Base-by-base conservation (phyloP, 352 stramenopile genomes). In the Phytophthora palmivora region DNA sequence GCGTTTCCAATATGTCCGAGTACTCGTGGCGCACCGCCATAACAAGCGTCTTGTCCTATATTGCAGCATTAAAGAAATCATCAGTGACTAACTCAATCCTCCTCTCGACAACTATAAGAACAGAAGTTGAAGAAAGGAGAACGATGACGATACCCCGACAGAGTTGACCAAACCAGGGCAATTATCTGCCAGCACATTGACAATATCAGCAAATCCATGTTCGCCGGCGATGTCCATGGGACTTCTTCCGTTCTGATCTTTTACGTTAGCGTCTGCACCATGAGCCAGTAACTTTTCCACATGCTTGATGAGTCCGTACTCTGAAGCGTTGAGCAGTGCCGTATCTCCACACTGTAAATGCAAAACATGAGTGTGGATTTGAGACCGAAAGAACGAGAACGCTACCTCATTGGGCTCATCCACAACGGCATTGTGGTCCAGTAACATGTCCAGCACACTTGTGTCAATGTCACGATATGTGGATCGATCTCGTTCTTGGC, bases 221-320 rank as follows among this genome's bases (percentile, higher is more conserved):
- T 79, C 65, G 2, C 65, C 66, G 0, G 77, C 74, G 46, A 86
- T 73, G 30, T 83, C 66, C 33, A 82, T 75, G 14, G 50, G 47
- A 39, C 62, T 69, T 44, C 72, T 65, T 7, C 66, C 66, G 24
- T 68, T 68, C 14, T 52, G 44, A 39, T 86, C 73, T 6, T 24
- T 12, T 8, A 49, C 44, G 41, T 52, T 63, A 14, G 48, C 32
- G 18, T 86, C 72, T 10, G 71, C 77, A 11, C 68, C 71, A 32
- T 76, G 45, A 0, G 39, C 58, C 3, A 82, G 26, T 39, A 86
- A 69, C n/a, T 79, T 68, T 57, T 80, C 57, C 15, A 83, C 72
- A 58, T 86, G 74, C 33, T 76, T 73, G 60, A 68, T 72, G 38
- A 86, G 74, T 22, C 68, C 74, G 63, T 80, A 74, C 33, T 76